These are phyloP conservation scores for Quercus rubra DNA, from an alignment of 306 rosid species.

Conservation along the genomic window DNA sequence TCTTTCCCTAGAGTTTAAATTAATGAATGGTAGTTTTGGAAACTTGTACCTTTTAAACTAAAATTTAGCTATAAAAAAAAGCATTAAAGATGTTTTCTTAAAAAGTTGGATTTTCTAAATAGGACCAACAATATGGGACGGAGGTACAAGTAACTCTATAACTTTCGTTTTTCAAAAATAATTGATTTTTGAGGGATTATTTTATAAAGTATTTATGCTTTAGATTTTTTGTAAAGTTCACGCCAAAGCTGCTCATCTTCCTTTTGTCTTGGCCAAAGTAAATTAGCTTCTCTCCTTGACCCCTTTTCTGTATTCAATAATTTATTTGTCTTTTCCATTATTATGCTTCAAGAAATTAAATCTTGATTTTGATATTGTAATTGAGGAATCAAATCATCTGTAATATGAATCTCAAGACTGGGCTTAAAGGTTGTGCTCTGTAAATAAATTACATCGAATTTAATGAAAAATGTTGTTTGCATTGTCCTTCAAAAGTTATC, in stretches of 20 bases:
- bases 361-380: not conserved
- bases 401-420: not conserved
- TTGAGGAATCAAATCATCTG: not conserved
- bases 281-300: not conserved
- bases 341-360: not conserved
- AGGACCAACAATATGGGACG: too few species aligned
- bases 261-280: not conserved
- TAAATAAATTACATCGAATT: not conserved
- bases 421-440: not conserved
- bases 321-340: not conserved
- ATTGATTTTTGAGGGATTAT: too few species aligned
- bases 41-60: too few species aligned
- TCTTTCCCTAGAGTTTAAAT: too few species aligned
- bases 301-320: not conserved
- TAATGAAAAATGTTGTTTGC: not conserved
- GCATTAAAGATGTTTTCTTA: too few species aligned
- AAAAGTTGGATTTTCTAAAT: too few species aligned
- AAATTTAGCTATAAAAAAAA: too few species aligned
- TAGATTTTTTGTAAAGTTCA: not conserved
- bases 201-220: too few species aligned
- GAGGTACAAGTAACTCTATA: too few species aligned
- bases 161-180: too few species aligned
- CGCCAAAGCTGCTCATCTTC: not conserved
- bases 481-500: not conserved
- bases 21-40: too few species aligned